Evolutionary conservation across 1,139 yeast genomes (phyloP).

Genomic region (Citeromyces hawaiiensis): DNA sequence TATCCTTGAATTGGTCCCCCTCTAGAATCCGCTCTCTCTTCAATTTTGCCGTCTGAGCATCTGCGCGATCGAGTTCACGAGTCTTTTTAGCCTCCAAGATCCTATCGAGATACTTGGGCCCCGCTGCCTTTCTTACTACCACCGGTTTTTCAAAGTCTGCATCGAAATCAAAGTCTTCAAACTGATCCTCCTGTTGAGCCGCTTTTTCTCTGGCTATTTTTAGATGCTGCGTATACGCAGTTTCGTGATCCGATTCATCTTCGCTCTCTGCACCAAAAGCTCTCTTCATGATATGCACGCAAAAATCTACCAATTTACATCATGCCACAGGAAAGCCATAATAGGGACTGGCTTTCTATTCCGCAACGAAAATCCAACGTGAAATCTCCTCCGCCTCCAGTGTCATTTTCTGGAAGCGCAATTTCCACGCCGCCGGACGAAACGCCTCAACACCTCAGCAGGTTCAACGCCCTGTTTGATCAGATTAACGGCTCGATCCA

Average conservation of each 20-base stretch:
- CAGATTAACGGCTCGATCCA: conserved; percentile 3
- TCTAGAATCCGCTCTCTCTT: conserved; percentile 18
- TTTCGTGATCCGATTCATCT: conserved; percentile 1
- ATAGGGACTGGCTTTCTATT: conserved; percentile 29
- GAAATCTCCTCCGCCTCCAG: conserved; percentile 21
- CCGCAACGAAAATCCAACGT: conserved; percentile 16
- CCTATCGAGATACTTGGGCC: conserved; percentile 22
- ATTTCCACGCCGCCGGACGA: conserved; percentile 2
- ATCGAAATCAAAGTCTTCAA: conserved; percentile 13
- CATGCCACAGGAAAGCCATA: conserved; percentile 6
- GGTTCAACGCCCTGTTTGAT: conserved; percentile 4
- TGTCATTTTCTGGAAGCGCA: conserved; percentile 18
- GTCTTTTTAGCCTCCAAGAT: conserved; percentile 22
- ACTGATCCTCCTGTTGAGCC: not conserved
- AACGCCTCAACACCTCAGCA: conserved; percentile 1
- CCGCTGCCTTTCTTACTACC: conserved; percentile 1
- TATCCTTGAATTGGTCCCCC: conserved; percentile 22
- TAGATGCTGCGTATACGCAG: conserved; percentile 3
- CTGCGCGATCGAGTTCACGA: conserved; percentile 25
- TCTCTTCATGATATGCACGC: not conserved
- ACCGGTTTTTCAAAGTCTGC: conserved; percentile 13
- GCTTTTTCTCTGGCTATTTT: conserved; percentile 4
- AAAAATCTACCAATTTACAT: not conserved
- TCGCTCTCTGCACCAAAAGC: conserved; percentile 3
- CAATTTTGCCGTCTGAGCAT: conserved; percentile 18